Conservation (phyloP, 257 asterid genomes). For the Solanum chmielewskii region DNA sequence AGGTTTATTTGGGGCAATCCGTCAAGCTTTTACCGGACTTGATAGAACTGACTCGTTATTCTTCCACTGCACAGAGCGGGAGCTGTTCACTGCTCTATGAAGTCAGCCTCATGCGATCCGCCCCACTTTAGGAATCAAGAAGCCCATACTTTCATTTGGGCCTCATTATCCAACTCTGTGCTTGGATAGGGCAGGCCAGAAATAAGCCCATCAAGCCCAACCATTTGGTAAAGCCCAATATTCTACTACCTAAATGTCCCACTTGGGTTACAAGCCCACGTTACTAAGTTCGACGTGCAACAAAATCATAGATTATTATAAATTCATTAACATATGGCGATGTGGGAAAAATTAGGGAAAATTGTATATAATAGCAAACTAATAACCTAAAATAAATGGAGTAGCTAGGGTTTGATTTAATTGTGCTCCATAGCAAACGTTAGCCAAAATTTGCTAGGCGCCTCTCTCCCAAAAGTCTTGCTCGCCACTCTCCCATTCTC, state of each 20-base stretch:
- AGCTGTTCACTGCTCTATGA: not conserved
- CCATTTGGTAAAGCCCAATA: not conserved
- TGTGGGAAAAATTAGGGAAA: not conserved
- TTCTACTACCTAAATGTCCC: not conserved
- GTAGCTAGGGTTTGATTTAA: too few species aligned
- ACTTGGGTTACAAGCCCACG: not conserved
- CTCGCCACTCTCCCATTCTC: too few species aligned
- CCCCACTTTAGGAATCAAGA: not conserved
- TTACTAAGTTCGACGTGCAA: not conserved
- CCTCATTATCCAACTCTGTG: not conserved
- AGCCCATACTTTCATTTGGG: not conserved
- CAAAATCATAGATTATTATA: accelerated
- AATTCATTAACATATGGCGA: not conserved
- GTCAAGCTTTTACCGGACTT: not conserved
- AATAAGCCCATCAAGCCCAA: not conserved
- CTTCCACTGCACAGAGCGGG: not conserved
- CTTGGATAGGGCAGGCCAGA: not conserved
- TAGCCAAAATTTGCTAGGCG: too few species aligned
- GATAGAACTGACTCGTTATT: not conserved
- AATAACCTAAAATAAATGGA: too few species aligned
- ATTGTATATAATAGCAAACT: too few species aligned
- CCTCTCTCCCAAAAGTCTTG: too few species aligned
- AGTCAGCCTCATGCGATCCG: not conserved
- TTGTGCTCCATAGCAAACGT: too few species aligned
- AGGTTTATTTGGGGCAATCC: not conserved